Conservation (phyloP, 2,329 filamentous ascomycete genomes). For the Leptosphaerulina australis region DNA sequence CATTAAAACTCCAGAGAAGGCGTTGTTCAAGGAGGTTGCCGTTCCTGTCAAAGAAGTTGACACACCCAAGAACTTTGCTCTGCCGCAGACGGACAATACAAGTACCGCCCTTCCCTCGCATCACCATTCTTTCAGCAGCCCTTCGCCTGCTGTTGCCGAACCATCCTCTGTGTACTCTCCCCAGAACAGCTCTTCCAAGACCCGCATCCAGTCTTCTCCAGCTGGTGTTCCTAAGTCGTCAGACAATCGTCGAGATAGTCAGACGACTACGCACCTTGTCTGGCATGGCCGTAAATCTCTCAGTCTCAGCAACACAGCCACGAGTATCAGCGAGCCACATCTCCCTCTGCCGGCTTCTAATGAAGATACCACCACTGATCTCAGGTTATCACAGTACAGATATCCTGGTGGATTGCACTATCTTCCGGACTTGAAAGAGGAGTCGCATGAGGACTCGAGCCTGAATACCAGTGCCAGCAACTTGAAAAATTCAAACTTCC, state of each 20-base stretch:
- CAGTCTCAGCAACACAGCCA: slow-evolving; percentile 8
- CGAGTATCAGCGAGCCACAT: slow-evolving; percentile 17
- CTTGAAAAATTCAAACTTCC: slow-evolving; percentile 37
- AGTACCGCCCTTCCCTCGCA: slow-evolving; percentile 11
- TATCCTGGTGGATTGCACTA: slow-evolving; percentile 41
- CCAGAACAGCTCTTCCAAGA: slow-evolving; percentile 26
- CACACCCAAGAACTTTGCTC: slow-evolving; percentile 9
- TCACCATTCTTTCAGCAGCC: slow-evolving; percentile 23
- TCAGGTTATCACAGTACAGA: slow-evolving; percentile 39
- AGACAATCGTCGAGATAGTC: slow-evolving; percentile 36
- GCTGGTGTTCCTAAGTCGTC: slow-evolving; percentile 16
- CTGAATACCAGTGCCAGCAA: slow-evolving; percentile 47
- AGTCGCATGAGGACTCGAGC: slow-evolving; percentile 56
- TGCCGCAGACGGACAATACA: slow-evolving; percentile 5
- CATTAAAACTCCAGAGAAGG: slow-evolving; percentile 22
- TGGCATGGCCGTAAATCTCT: slow-evolving; percentile 33
- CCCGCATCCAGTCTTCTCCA: slow-evolving; percentile 24
- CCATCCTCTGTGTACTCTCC: slow-evolving; percentile 36
- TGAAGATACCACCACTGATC: slow-evolving; percentile 43
- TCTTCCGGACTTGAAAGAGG: slow-evolving; percentile 56
- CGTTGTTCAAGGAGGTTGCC: slow-evolving; percentile 17
- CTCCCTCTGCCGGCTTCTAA: slow-evolving; percentile 20
- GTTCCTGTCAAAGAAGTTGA: slow-evolving; percentile 8
- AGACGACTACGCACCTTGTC: slow-evolving; percentile 45
- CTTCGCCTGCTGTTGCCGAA: slow-evolving; percentile 20